Conservation (phyloP, 495 filamentous ascomycete species). For the Cudoniella acicularis region DNA sequence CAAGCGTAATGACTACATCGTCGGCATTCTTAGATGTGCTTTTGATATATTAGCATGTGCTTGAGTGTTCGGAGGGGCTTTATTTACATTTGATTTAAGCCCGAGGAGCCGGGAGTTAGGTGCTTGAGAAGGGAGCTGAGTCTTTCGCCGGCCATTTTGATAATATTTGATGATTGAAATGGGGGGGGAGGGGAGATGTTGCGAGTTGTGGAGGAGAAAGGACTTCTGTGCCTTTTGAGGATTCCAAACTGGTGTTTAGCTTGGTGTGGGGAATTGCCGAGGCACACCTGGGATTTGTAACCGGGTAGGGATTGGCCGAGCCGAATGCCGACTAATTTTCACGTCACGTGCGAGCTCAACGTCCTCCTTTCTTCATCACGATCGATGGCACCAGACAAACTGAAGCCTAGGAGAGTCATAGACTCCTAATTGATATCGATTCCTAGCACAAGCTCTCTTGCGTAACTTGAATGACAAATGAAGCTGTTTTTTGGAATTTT, state of each 20-base stretch:
- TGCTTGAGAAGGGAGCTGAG: slow-evolving; percentile 86
- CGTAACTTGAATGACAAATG: too few relatives aligned
- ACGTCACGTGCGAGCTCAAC: too few relatives aligned
- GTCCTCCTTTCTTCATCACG: too few relatives aligned
- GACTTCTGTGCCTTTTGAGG: neutral
- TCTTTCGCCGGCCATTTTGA: slow-evolving; percentile 78
- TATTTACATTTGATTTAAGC: slow-evolving; percentile 72
- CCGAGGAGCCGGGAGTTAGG: slow-evolving; percentile 64
- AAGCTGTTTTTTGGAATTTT: too few relatives aligned
- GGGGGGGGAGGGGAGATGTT: neutral
- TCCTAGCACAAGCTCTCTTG: too few relatives aligned
- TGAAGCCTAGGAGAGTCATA: too few relatives aligned
- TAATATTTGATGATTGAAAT: neutral
- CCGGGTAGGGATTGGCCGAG: neutral
- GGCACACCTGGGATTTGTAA: neutral
- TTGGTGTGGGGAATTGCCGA: neutral
- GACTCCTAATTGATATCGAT: too few relatives aligned
- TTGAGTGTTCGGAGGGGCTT: neutral
- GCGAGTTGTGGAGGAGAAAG: neutral
- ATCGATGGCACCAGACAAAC: too few relatives aligned
- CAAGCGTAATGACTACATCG: slow-evolving; percentile 89
- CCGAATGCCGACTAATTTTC: neutral
- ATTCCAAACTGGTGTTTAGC: neutral
- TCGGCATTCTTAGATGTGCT: slow-evolving; percentile 94
- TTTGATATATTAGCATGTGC: slow-evolving; percentile 18